These are phyloP conservation scores for Erysimum cheiri DNA, from an alignment of 441 rosid genomes.

Conservation along the genomic window DNA sequence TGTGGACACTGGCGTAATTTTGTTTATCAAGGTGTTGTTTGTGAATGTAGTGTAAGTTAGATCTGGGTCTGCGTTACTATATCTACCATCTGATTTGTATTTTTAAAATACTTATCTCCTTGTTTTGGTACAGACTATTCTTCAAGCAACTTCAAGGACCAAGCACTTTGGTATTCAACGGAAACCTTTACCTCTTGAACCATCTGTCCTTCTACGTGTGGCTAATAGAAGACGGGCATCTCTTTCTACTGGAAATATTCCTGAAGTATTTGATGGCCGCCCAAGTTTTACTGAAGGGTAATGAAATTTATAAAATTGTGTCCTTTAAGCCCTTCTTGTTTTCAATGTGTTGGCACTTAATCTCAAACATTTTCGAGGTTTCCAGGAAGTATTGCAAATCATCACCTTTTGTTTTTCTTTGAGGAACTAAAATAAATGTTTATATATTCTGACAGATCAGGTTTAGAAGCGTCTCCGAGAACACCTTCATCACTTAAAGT, in stretches of 20 bases:
- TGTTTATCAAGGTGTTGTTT: slow-evolving; percentile 24
- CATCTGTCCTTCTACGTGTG: slow-evolving; percentile 91
- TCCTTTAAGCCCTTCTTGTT: slow-evolving; percentile 9
- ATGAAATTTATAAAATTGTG: slow-evolving; percentile 43
- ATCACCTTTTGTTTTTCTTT: slow-evolving; percentile 30
- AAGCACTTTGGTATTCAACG: slow-evolving; percentile 92
- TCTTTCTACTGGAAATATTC: slow-evolving; percentile 93
- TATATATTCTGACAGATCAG: slow-evolving; percentile 71
- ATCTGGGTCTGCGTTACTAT: slow-evolving; percentile 21
- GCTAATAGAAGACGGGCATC: slow-evolving; percentile 98
- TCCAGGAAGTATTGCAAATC: slow-evolving; percentile 23
- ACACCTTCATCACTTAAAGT: slow-evolving; percentile 56
- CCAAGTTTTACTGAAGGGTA: slow-evolving; percentile 77
- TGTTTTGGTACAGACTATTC: slow-evolving; percentile 64
- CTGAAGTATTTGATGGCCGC: slow-evolving; percentile 77
- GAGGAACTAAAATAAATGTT: slow-evolving; percentile 44
- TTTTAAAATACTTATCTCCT: slow-evolving; percentile 29
- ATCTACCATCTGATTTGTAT: slow-evolving; percentile 7
- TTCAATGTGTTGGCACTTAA: slow-evolving; percentile 12
- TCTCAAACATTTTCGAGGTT: slow-evolving; percentile 13
- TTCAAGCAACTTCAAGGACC: slow-evolving; percentile 73
- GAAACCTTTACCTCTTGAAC: slow-evolving; percentile 95
- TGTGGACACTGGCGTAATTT: slow-evolving; percentile 20
- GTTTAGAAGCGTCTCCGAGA: slow-evolving; percentile 65
- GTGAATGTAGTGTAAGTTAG: slow-evolving; percentile 11